Percentiles rank a stretch among this genome's conserved stretches.
phyloP scores from a whole-genome alignment of 352 stramenopile genomes.

The Globisporangium canariense region DNA sequence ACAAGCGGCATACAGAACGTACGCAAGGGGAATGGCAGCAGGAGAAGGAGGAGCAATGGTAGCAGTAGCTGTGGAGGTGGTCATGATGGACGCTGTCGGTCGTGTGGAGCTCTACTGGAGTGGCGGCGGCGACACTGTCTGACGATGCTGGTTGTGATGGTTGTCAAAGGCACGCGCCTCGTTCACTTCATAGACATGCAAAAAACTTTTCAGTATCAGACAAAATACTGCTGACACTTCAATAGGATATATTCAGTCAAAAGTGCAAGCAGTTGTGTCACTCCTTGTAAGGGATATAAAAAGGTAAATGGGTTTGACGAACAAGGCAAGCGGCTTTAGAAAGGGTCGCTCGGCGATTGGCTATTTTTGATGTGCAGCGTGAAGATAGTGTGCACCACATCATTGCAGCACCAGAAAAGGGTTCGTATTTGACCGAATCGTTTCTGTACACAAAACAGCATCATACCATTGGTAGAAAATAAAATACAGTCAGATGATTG shows the following conservation, averaged over 20 bases:
- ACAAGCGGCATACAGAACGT: neutral
- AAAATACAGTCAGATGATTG: neutral
- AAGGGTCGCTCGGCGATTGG: neutral
- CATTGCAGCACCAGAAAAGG: neutral
- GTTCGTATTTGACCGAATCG: neutral
- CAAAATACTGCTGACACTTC: too few species aligned
- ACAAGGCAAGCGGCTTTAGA: neutral
- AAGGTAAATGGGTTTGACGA: neutral
- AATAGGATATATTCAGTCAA: too few species aligned
- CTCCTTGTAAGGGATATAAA: neutral
- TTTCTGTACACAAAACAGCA: neutral
- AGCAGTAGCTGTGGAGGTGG: slow-evolving; percentile 1
- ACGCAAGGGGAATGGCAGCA: slow-evolving; percentile 12
- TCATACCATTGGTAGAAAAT: neutral
- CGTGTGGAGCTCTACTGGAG: neutral
- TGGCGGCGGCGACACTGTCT: too few species aligned
- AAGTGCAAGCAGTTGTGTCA: neutral
- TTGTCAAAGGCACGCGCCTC: neutral
- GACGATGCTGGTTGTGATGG: neutral
- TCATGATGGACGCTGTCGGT: neutral
- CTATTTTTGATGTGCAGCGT: too few species aligned
- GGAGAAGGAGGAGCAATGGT: neutral
- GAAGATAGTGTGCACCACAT: neutral
- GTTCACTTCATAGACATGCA: neutral
- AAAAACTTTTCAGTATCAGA: neutral